phyloP scores from a whole-genome alignment of 1,139 yeast species.

The Suhomyces terraborum region DNA sequence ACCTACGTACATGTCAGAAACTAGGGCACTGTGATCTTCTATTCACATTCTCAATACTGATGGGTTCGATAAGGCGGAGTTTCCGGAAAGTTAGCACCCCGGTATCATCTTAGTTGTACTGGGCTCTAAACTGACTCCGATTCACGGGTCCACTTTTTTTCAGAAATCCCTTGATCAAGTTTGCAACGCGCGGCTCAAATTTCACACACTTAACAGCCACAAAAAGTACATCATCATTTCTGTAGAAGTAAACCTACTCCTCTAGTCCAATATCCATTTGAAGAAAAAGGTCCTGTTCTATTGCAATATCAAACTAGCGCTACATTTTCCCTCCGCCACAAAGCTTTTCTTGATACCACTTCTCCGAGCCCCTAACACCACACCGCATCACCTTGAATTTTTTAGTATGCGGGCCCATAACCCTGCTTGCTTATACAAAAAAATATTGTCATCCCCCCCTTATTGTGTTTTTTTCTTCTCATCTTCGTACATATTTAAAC shows the following conservation, averaged over 20 bases:
- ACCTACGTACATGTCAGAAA: too few species aligned
- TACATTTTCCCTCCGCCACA: background rate
- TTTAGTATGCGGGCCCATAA: slow-evolving; percentile 3
- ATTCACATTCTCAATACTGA: too few species aligned
- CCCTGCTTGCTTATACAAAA: slow-evolving; percentile 8
- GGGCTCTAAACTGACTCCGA: slow-evolving; percentile 7
- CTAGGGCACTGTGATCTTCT: too few species aligned
- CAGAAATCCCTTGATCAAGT: slow-evolving; percentile 3
- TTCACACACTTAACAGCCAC: background rate
- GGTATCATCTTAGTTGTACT: background rate
- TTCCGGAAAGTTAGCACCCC: background rate
- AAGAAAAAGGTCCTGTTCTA: too few species aligned
- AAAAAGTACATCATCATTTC: too few species aligned
- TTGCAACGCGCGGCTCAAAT: background rate
- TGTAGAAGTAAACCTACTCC: too few species aligned
- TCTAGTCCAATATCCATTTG: too few species aligned
- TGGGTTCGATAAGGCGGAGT: slow-evolving; percentile 1
- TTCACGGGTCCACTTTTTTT: slow-evolving; percentile 2
- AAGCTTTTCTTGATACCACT: slow-evolving; percentile 1
- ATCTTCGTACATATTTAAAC: slow-evolving; percentile 6
- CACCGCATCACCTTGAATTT: background rate
- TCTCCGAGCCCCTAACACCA: slow-evolving; percentile 4
- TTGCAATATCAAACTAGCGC: background rate
- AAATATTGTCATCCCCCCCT: slow-evolving; percentile 9
- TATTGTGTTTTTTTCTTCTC: slow-evolving; percentile 10